Base-by-base conservation (phyloP, 2,329 filamentous ascomycete genomes). In the Herpotrichia juniperi region DNA sequence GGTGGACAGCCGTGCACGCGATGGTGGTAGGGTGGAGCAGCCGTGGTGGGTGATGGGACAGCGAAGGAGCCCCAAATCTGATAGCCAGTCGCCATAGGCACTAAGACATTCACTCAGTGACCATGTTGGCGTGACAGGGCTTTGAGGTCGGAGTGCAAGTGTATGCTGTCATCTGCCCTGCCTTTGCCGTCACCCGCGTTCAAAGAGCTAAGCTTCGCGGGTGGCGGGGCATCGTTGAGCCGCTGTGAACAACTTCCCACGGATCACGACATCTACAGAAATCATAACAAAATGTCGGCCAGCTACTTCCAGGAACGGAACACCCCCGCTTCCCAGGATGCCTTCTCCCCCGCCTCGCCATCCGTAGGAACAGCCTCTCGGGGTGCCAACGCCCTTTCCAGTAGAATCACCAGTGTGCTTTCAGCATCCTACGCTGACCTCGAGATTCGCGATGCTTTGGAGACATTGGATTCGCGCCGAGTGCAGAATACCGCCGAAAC, bases 401-500 rank as follows among this genome's bases (percentile, higher is more conserved):
- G 88, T 54, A 91, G 94, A 68, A 84, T 97, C 62, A 90, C 91
- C 21, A 87, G 85, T 55, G 89, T 97, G 34, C 83, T 97, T 43
- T 96, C 94, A 3, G 88, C 91, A 2, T 96, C 93, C 0, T 97
- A 96, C 75, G 89, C 92, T 6, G 94, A 97, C 74, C 82, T 90
- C 4, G 93, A 97, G 61, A 96, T 97, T 62, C 86, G 91, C 59
- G 90, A 96, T 78, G 88, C 92, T 12, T 78, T 99, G 25, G 80
- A 84, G 46, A 85, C 94, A 1, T 78, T 97, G 17, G 93, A 97
- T 74, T 78, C 84, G 44, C 83, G 90, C 30, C 81, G 82, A 1
- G 73, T 92, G 12, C 78, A 82, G 49, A 97, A 96, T 69, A 90
- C 86, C 11, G 82, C 90, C 9, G 89, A 93, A 59, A 88, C 87